These are phyloP conservation scores for Nitzschia palea DNA, from an alignment of 108 stramenopile genomes.

Conservation along the genomic window DNA sequence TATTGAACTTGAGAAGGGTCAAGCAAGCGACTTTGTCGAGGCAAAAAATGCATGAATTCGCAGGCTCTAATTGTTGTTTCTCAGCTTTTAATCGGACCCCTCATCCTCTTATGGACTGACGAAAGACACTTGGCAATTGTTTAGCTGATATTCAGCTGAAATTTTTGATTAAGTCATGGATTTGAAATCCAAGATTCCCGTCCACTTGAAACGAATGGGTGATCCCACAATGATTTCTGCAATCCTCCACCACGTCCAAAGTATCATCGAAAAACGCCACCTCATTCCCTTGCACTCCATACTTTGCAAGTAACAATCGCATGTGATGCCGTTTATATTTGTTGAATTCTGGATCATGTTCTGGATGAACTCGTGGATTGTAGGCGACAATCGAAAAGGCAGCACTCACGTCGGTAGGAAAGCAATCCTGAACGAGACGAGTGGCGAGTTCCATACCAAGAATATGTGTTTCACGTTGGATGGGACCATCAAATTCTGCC, in stretches of 20 bases:
- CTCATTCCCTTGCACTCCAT: slow-evolving; percentile 1
- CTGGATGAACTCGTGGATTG: slow-evolving; percentile 23
- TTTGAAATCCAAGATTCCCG: slow-evolving; percentile 14
- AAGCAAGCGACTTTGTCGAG: no score
- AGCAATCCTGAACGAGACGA: slow-evolving; percentile 3
- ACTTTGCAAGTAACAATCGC: slow-evolving; percentile 13
- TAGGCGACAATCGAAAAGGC: slow-evolving; percentile 30
- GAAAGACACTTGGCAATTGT: no score
- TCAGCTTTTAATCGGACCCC: no score
- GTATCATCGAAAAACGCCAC: slow-evolving; percentile 33
- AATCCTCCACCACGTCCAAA: slow-evolving; percentile 6
- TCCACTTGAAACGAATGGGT: slow-evolving; percentile 8
- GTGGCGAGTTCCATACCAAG: slow-evolving; percentile 25
- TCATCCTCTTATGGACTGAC: no score
- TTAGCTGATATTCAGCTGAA: no score
- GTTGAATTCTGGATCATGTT: not conserved
- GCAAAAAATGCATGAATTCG: no score
- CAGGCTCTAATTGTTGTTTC: no score
- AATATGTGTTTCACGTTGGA: slow-evolving; percentile 30
- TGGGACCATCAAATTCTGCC: slow-evolving; percentile 19
- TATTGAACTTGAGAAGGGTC: no score
- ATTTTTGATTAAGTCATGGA: slow-evolving; percentile 11
- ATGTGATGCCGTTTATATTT: slow-evolving; percentile 33
- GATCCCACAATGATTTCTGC: slow-evolving; percentile 18
- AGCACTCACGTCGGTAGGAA: not conserved